Evolutionary conservation across 75 land plant genomes (phyloP), one percentile per base, ranked within the genome.

Genomic region (Picea glauca): DNA sequence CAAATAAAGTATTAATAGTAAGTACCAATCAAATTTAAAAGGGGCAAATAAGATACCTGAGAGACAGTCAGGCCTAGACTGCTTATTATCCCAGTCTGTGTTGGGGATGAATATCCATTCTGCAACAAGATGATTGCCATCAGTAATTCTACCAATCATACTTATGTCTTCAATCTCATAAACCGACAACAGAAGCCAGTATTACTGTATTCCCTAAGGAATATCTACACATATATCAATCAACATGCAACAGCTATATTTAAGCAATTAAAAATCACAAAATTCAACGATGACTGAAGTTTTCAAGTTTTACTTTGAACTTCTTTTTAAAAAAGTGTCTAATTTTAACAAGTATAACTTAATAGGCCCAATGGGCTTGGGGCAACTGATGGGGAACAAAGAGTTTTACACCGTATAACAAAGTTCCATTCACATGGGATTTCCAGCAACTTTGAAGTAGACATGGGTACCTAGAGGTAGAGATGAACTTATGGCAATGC

Each of bases 21-120:
- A 17, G 74, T 46, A n/a, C 26, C 74, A 38, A 40, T 9, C 30
- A 21, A 17, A 67, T 5, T 2, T 17, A 17, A 35, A 17, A 40
- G 54, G 2, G 3, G 9, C 20, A 75, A 46, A 72, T 9, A 46
- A 40, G 13, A 46, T 75, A 96, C 98, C 91, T 93, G 87, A n/a
- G 94, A 85, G 60, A 87, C 74, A 1, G 93, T 79, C 5, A 96
- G 85, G 58, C 63, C 78, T 33, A 96, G 91, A 83, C 89, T 91
- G 33, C 58, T 23, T 4, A 87, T 96, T 50, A 96, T 90, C 20
- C 77, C 88, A 11, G 66, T 46, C 79, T 95, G 92, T 17, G 91
- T 93, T 33, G 96, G 96, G 14, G 96, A 93, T n/a, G 96, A 89
- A 73, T 88, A 95, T 11, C 98, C 98, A 54, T 80, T 68, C 92